phyloP scores from a whole-genome alignment of 1,284 basidiomycete genomes.

The Trametes polyzona region DNA sequence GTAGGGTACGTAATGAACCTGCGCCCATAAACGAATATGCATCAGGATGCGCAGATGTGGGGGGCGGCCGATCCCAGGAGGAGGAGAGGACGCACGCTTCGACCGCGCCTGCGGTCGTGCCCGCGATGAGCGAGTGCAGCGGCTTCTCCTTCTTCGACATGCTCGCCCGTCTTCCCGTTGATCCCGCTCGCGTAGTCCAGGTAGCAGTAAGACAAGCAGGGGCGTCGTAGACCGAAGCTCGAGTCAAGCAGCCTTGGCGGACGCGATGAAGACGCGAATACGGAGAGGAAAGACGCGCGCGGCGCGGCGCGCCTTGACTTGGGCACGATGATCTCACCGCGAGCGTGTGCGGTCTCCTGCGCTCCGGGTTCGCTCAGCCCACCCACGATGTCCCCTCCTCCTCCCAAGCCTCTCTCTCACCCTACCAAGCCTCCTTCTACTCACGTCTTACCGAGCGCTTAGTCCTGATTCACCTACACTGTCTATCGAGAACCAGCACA shows the following conservation, averaged over 20 bases:
- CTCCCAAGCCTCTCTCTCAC: not conserved
- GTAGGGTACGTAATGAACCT: constrained; percentile 89
- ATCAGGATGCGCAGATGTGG: constrained; percentile 40
- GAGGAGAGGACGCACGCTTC: constrained; percentile 68
- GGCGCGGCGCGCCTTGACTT: too few relatives aligned
- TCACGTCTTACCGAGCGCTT: too few relatives aligned
- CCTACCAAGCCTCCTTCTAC: not conserved
- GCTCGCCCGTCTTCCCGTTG: not conserved
- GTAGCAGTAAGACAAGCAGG: not conserved
- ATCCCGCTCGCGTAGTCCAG: not conserved
- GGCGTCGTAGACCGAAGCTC: not conserved
- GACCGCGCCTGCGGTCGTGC: constrained; percentile 91
- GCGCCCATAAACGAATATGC: not conserved
- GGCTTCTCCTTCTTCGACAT: constrained; percentile 73
- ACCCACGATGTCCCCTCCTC: constrained; percentile 1
- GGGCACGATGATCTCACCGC: constrained; percentile 16
- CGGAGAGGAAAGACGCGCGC: not conserved
- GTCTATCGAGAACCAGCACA: not conserved
- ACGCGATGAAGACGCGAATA: not conserved
- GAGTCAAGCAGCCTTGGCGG: not conserved
- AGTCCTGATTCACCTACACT: not conserved
- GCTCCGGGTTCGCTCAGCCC: constrained; percentile 3
- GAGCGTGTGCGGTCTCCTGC: constrained; percentile 8
- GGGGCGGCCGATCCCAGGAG: too few relatives aligned
- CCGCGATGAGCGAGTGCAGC: constrained; percentile 82